Evolutionary conservation across 176 grass and related monocot genomes (phyloP), one percentile per base, ranked within the genome.

Genomic region (Chrysopogon serrulatus): DNA sequence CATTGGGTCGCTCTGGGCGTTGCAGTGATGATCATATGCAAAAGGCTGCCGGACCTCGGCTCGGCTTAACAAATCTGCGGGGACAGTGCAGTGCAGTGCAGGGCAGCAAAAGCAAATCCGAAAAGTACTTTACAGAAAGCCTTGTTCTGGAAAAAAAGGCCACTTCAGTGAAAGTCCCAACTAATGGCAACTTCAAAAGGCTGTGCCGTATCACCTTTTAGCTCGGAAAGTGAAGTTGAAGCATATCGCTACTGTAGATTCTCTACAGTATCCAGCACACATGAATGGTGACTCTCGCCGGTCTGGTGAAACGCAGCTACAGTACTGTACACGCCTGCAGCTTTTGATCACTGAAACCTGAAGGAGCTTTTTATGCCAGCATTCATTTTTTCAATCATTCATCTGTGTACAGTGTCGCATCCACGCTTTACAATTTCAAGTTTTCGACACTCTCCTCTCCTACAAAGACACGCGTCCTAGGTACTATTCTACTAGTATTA

Each of bases 91-190:
- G 43, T 28, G 60, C 27, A n/a, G n/a, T n/a, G n/a, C n/a, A n/a
- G n/a, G n/a, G n/a, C n/a, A 31, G 45, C 10, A 77, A 89, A 85
- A 42, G 80, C 74, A 61, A 68, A 67, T 65, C 78, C 65, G 19
- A 36, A 82, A 86, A 65, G 88, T 73, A 15, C 88, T 90, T 90
- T 86, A 32, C 36, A 19, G 79, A 86, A 86, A 86, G 88, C 65
- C 84, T 74, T 83, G 59, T 90, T 90, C 66, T 47, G 88, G 67
- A 39, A 57, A 65, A 76, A 47, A 82, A 72, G 35, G 42, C n/a
- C 9, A 21, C 61, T 76, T 70, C 13, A 48, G 40, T 63, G 42
- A 24, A 89, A 77, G 65, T 73, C 56, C 34, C 56, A 90, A 73
- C 73, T 73, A 56, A 90, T 65, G 33, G 78, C 77, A 80, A 47